Percentiles rank a stretch among this genome's conserved stretches.
Evolutionary conservation across 352 stramenopile genomes (phyloP).

Genomic region (Pythium monospermum): DNA sequence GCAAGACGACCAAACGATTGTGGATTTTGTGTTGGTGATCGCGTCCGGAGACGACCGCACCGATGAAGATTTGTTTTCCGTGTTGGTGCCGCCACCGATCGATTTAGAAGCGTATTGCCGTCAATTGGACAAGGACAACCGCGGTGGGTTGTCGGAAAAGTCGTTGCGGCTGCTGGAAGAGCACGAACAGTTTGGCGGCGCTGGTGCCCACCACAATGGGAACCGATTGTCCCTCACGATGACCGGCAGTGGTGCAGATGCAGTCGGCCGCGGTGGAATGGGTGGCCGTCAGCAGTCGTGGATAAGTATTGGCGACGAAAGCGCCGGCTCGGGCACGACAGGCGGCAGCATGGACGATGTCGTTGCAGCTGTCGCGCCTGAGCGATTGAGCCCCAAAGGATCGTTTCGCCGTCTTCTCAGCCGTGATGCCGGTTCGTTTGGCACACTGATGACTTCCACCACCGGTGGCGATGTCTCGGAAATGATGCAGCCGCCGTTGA

Average conservation of each 20-base stretch:
- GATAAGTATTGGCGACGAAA: constrained; percentile 18
- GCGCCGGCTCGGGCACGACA: neutral
- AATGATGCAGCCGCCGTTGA: constrained; percentile 22
- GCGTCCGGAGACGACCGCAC: constrained; percentile 76
- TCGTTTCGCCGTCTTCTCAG: constrained; percentile 42
- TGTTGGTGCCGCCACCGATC: constrained; percentile 73
- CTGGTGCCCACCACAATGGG: neutral
- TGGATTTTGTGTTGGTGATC: constrained; percentile 85
- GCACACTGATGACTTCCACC: neutral
- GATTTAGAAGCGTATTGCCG: constrained; percentile 76
- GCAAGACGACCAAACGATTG: constrained; percentile 15
- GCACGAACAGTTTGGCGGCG: neutral
- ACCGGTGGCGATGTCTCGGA: constrained; percentile 8
- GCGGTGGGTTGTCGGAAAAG: constrained; percentile 18
- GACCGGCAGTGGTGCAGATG: too few relatives aligned
- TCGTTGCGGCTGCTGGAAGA: constrained; percentile 18
- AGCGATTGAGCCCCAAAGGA: constrained; percentile 37
- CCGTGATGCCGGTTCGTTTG: constrained; percentile 26
- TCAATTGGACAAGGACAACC: constrained; percentile 72
- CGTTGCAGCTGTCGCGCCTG: constrained; percentile 19
- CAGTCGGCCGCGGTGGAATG: neutral
- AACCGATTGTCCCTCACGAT: neutral
- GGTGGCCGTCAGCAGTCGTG: constrained; percentile 12
- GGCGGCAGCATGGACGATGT: constrained; percentile 18
- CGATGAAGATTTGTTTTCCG: constrained; percentile 79